Evolutionary conservation across 139 green algal species (phyloP), one percentile per base, ranked within the genome.

Genomic region (Edaphochlamys debaryana): DNA sequence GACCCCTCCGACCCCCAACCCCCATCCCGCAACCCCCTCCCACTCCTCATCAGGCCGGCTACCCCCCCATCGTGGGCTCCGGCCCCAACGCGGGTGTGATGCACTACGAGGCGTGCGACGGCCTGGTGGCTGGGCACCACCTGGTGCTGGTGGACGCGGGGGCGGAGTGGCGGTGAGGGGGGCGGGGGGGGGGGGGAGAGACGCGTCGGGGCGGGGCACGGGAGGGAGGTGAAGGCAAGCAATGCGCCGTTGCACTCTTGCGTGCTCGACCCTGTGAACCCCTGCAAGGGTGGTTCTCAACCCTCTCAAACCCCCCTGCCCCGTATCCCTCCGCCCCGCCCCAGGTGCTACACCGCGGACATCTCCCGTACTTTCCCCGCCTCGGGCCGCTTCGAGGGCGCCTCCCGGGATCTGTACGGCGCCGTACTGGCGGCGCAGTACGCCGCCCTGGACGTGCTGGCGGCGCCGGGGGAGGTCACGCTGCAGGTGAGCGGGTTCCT

Each of bases 341-440:
- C 9, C 72, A 88, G 84, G 69, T 87, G 79, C 84, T 93, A 93
- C 85, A 91, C 90, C 13, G 90, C 90, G 0, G 90, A 93, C 79
- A 93, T 93, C 85, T 90, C 87, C 22, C 82, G 90, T 45, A 91
- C 85, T 19, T 91, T 90, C 52, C 90, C 90, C 25, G 79, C 69
- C 15, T 60, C 20, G 37, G 87, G 90, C 37, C 64, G 60, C 30
- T 93, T 90, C 76, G 67, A 67, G 19, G 45, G 68, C n/a, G 70
- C 58, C 1, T 66, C 79, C 38, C 79, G 63, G 1, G 82, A 88
- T 37, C 79, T 93, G 50, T 93, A 91, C 73, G 67, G 85, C n/a
- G 72, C 85, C 36, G 87, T 91, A 15, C 74, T 91, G 69, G 87
- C 67, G 25, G 60, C 78, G 15, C 87, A 91, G 70, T 6, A 82